Percentiles rank a stretch among this genome's conserved stretches.
These are phyloP conservation scores for Castanea crenata DNA, from an alignment of 306 rosid species.

Conservation along the genomic window DNA sequence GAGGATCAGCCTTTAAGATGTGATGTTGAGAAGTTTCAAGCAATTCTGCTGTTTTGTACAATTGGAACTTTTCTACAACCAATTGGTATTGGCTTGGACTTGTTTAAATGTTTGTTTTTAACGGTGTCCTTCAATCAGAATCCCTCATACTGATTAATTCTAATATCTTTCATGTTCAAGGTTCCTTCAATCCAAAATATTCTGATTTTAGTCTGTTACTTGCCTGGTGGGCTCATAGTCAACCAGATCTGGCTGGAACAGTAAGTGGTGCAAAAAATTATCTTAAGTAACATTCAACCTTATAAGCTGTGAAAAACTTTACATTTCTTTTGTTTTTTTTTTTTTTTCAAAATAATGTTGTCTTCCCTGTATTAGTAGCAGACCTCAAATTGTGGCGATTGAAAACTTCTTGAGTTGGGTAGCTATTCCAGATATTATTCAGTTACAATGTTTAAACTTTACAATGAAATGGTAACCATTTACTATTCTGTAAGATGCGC, in stretches of 20 bases:
- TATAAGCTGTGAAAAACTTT: not conserved
- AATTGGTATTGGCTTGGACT: not conserved
- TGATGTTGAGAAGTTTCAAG: not conserved
- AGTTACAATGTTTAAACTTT: not conserved
- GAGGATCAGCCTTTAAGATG: not conserved
- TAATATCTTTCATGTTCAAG: not conserved
- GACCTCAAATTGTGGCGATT: not conserved
- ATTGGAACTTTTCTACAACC: not conserved
- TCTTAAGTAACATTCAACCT: not conserved
- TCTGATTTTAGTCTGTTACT: not conserved
- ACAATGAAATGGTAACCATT: not conserved
- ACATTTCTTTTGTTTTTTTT: not conserved
- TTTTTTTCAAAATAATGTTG: not conserved
- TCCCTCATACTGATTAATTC: not conserved
- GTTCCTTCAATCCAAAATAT: not conserved
- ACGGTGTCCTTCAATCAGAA: not conserved
- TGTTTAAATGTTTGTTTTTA: not conserved
- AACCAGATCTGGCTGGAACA: not conserved
- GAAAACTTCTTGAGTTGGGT: not conserved
- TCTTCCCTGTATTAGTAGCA: not conserved
- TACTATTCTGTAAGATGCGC: not conserved
- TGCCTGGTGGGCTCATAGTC: not conserved
- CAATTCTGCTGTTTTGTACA: not conserved
- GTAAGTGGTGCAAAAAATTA: not conserved
- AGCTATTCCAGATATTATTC: not conserved